Percentiles rank a stretch among this genome's conserved stretches.
Conservation (phyloP, 2,329 filamentous ascomycete genomes). For the Nothophoma quercina region DNA sequence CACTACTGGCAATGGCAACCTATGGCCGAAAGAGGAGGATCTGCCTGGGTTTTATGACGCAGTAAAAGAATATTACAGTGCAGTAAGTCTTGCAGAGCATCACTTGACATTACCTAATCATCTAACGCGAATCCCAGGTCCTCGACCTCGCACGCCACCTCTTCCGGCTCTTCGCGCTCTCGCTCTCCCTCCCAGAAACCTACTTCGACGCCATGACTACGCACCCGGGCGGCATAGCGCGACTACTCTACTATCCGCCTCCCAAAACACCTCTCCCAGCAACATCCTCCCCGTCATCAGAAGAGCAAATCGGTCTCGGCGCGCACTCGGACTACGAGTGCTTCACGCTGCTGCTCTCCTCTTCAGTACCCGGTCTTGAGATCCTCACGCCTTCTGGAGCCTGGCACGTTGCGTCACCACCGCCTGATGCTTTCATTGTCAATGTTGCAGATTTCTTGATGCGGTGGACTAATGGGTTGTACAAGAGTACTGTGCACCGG, state of each 20-base stretch:
- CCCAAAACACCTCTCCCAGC: constrained; percentile 28
- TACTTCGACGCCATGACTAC: constrained; percentile 53
- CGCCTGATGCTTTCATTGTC: constrained; percentile 58
- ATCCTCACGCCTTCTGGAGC: constrained; percentile 41
- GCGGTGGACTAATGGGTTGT: constrained; percentile 60
- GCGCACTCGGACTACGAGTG: constrained; percentile 49
- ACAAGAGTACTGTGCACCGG: constrained; percentile 59
- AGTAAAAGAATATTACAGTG: constrained; percentile 50
- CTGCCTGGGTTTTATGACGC: constrained; percentile 50
- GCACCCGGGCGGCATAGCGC: constrained; percentile 51
- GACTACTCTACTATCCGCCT: constrained; percentile 51
- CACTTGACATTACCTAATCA: not conserved
- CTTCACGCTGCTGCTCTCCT: constrained; percentile 45
- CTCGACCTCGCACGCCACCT: constrained; percentile 51
- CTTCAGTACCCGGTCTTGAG: constrained; percentile 41
- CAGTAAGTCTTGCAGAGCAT: constrained; percentile 24
- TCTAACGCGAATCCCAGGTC: constrained; percentile 24
- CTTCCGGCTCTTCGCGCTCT: constrained; percentile 52
- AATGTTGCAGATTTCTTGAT: constrained; percentile 62
- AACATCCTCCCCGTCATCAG: not conserved
- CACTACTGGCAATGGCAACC: constrained; percentile 42
- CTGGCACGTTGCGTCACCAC: constrained; percentile 47
- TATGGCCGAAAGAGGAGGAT: constrained; percentile 51
- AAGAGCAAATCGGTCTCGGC: constrained; percentile 49
- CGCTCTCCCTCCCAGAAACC: constrained; percentile 47